These are phyloP conservation scores for Tricholoma matsutake DNA, from an alignment of 768 basidiomycete genomes.

Conservation along the genomic window DNA sequence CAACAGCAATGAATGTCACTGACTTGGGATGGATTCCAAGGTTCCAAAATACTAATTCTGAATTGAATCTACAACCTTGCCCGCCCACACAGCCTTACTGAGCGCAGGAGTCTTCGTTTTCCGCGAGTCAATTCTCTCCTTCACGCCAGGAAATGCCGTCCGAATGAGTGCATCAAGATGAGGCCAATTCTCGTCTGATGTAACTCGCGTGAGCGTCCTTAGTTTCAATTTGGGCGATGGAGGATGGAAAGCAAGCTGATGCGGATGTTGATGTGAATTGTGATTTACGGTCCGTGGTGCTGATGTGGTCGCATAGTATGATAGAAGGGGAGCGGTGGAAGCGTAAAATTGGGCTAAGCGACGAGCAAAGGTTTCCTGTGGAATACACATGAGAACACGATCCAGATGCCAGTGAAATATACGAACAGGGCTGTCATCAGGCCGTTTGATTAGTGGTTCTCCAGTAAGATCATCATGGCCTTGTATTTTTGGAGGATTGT, in stretches of 20 bases:
- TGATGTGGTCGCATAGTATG: constrained; percentile 53
- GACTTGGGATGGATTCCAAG: background rate
- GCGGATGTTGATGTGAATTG: constrained; percentile 44
- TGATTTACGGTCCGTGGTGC: constrained; percentile 15
- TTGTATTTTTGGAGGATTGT: constrained; percentile 77
- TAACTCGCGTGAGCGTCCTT: constrained; percentile 62
- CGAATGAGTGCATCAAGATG: constrained; percentile 63
- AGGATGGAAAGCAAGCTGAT: constrained; percentile 46
- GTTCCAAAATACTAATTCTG: background rate
- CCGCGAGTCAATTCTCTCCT: constrained; percentile 42
- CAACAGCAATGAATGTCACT: background rate
- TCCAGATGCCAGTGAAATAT: background rate
- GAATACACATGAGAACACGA: constrained; percentile 1
- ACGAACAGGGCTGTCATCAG: constrained; percentile 85
- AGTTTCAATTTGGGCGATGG: constrained; percentile 47
- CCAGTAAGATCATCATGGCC: constrained; percentile 86
- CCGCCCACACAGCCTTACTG: constrained; percentile 48
- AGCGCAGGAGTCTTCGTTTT: constrained; percentile 44
- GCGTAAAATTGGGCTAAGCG: constrained; percentile 76
- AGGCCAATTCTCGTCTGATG: constrained; percentile 91
- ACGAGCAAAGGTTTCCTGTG: constrained; percentile 73
- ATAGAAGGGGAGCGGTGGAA: constrained; percentile 77
- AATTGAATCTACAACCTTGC: constrained; percentile 13
- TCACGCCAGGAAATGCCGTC: constrained; percentile 54
- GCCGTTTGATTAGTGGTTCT: constrained; percentile 81